Base-by-base conservation (phyloP, 768 basidiomycete genomes). In the Leccinum disarticulatum region DNA sequence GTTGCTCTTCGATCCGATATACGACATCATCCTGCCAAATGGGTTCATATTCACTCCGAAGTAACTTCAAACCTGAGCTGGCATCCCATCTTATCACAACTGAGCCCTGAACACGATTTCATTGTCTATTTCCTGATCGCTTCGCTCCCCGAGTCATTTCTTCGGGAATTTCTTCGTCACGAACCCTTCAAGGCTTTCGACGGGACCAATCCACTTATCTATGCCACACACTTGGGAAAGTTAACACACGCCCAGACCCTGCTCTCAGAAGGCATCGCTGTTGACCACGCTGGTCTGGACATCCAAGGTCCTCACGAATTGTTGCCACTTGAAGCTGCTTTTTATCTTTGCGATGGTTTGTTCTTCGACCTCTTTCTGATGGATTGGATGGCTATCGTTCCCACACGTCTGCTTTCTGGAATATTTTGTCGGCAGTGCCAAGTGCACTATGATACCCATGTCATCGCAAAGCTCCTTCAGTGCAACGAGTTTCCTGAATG, bases 141-240 rank as follows among this genome's bases (percentile, higher is more conserved):
- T 27, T 38, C 36, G 2, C 36, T 54, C 27, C 61, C 61, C 6
- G 43, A 52, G 15, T 3, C 33, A 25, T 55, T 41, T 4, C 50
- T 62, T 8, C n/a, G 3, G 7, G 19, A 47, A 10, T 62, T 56
- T n/a, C 54, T 59, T 25, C 36, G 17, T n/a, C 54, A 11, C 25
- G 33, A 36, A 9, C 46, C 46, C n/a, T 49, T 58, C 52, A 49
- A 47, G n/a, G 5, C 41, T 25, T 35, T 25, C 14, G 41, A 30
- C 3, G 43, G 60, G n/a, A 66, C 61, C 1, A 36, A 53, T 8
- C 35, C 35, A 30, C 52, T 53, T 13, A 38, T 53, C 9, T 53
- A 53, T 5, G 22, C 22, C 25, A 6, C 25, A 10, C 22, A 27
- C 52, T 53, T 53, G 15, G 25, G 22, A 33, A 53, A 53, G 35